These are phyloP conservation scores for Penicillium cosmopolitanum DNA, from an alignment of 495 filamentous ascomycete species.

Conservation along the genomic window DNA sequence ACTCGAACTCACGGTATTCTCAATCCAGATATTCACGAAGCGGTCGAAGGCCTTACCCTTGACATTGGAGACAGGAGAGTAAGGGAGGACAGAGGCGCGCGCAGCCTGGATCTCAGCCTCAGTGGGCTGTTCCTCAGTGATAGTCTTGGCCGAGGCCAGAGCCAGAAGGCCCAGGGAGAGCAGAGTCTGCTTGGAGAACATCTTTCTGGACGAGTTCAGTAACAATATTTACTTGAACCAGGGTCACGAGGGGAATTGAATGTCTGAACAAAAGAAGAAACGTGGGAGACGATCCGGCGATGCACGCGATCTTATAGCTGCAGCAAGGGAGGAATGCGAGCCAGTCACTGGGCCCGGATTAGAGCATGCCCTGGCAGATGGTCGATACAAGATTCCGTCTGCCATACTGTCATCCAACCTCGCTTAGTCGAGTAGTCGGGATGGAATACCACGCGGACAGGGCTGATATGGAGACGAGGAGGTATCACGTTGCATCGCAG, in stretches of 20 bases:
- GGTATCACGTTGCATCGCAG: conserved; percentile 15
- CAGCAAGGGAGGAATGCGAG: background rate
- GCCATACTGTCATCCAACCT: background rate
- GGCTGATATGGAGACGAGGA: background rate
- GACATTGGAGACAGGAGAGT: conserved; percentile 62
- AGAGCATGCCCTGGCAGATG: background rate
- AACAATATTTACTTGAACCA: background rate
- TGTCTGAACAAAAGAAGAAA: conserved; percentile 1
- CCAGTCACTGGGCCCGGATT: conserved; percentile 6
- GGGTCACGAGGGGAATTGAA: conserved; percentile 11
- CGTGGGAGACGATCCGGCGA: conserved; percentile 6
- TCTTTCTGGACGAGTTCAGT: background rate
- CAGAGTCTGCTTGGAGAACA: conserved; percentile 32
- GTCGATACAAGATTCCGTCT: background rate
- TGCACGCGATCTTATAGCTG: conserved; percentile 22
- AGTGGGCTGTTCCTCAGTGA: conserved; percentile 32
- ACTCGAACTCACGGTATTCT: conserved; percentile 62
- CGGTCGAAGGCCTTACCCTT: conserved; percentile 67
- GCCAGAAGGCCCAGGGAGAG: conserved; percentile 28
- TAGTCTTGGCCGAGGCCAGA: conserved; percentile 35
- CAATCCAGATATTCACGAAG: conserved; percentile 71
- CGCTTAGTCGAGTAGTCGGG: conserved; percentile 1
- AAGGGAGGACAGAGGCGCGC: conserved; percentile 37
- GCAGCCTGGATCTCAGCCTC: conserved; percentile 37
- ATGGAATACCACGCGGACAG: conserved; percentile 5